These are phyloP conservation scores for Pichia sp. DNA, from an alignment of 1,139 yeast species.

Conservation along the genomic window DNA sequence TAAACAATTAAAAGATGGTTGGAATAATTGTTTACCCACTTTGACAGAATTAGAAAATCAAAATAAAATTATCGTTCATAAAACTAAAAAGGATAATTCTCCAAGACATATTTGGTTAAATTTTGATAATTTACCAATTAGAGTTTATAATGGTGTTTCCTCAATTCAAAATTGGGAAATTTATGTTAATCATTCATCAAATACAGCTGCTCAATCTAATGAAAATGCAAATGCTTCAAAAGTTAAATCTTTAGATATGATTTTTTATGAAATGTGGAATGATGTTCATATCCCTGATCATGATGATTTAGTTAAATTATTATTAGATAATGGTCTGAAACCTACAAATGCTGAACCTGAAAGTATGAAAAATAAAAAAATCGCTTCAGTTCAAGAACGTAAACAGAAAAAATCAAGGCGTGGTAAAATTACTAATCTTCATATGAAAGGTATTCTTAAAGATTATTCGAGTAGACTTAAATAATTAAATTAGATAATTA, in stretches of 20 bases:
- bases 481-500: slow-evolving; percentile 1
- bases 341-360: slow-evolving; percentile 98
- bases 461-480: slow-evolving; percentile 51
- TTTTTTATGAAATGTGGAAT: slow-evolving; percentile 74
- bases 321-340: slow-evolving; percentile 79
- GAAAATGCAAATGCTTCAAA: slow-evolving; percentile 10
- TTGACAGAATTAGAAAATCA: slow-evolving; percentile 71
- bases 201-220: slow-evolving; percentile 1
- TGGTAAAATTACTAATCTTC: slow-evolving; percentile 92
- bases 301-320: slow-evolving; percentile 69
- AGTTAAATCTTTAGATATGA: slow-evolving; percentile 11
- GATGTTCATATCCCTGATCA: slow-evolving; percentile 72
- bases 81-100: slow-evolving; percentile 87
- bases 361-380: slow-evolving; percentile 55
- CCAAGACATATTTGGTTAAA: slow-evolving; percentile 94
- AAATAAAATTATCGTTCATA: slow-evolving; percentile 69
- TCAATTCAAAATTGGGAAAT: slow-evolving; percentile 25
- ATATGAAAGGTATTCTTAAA: slow-evolving; percentile 90
- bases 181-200: slow-evolving; percentile 6
- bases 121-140: slow-evolving; percentile 54
- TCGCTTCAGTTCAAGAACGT: slow-evolving; percentile 48
- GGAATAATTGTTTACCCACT: slow-evolving; percentile 86
- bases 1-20: slow-evolving; percentile 89
- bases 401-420: slow-evolving; percentile 90
- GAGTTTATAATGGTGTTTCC: slow-evolving; percentile 32